Base-by-base conservation (phyloP, 106 monocot genomes). In the Apostasia shenzhenica region DNA sequence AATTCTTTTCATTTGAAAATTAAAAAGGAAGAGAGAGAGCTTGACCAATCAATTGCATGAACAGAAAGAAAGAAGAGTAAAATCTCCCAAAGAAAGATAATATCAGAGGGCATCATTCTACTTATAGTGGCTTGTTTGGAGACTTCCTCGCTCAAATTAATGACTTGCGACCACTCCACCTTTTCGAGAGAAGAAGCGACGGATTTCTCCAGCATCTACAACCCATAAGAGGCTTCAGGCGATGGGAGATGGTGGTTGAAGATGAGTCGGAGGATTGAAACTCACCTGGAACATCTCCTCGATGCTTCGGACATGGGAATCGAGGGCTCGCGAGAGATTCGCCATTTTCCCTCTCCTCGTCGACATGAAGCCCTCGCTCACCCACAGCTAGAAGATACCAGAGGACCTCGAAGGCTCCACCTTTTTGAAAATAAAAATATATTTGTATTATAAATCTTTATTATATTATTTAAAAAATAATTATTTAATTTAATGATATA, bases 41-140 rank as follows among this genome's bases (percentile, higher is more conserved):
- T 50, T 4, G 4, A 5, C 50, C 50, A 50, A 50, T 5, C 8
- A 50, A 8, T 5, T 50, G 4, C 44, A 40, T 6, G 7, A 13
- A 45, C 12, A 44, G 12, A 12, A 42, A 3, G 6, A 0, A 8
- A 8, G 6, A 62, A 10, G 40, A 42, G 45, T 43, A 42, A 12
- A 12, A 45, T 40, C 11, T 62, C 12, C 9, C 42, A 9, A 62
- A 12, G n/a, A 8, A 8, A 40, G 26, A 26, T 26, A 26, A 26
- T 26, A 26, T 26, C 26, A 41, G 40, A 59, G 59, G 41, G 7
- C 8, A 41, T 6, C 43, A n/a, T 59, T 6, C 62, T 66, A 88
- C 88, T 77, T 1, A 75, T 63, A 6, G 88, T 88, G 10, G 88
- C 88, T 56, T 84, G 81, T 69, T 81, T 88, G 59, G 84, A 88